Evolutionary conservation across 2,329 filamentous ascomycete genomes (phyloP).

Genomic region (Xylariaceae sp.): DNA sequence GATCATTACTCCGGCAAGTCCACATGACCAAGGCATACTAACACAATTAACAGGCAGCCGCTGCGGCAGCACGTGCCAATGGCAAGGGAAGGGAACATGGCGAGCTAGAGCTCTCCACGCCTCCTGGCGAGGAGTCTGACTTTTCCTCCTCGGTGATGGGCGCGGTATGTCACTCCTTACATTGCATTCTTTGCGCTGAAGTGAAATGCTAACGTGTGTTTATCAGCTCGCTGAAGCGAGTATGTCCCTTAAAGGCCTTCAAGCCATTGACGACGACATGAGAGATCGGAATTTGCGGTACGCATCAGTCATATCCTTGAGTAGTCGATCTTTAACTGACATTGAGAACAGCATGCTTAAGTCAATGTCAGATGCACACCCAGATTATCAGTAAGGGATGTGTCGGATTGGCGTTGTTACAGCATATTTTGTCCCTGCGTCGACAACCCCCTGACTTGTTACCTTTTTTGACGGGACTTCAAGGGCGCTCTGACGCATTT

Average conservation of each 20-base stretch:
- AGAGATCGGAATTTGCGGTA: conserved; percentile 48
- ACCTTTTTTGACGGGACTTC: not conserved
- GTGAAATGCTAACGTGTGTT: conserved; percentile 20
- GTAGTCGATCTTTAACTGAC: conserved; percentile 15
- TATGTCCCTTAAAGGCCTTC: conserved; percentile 44
- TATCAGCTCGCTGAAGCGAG: conserved; percentile 42
- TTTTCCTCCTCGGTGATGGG: conserved; percentile 61
- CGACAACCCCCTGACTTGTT: not conserved
- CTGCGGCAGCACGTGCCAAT: conserved; percentile 35
- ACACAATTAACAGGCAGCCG: conserved; percentile 38
- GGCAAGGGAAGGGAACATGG: conserved; percentile 32
- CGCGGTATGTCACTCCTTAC: conserved; percentile 56
- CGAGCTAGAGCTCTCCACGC: conserved; percentile 33
- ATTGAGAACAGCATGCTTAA: conserved; percentile 32
- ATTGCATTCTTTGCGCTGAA: conserved; percentile 30
- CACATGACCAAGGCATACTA: conserved; percentile 14
- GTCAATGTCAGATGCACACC: conserved; percentile 31
- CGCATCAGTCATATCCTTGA: conserved; percentile 8
- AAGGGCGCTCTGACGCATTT: not conserved
- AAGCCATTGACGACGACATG: conserved; percentile 52
- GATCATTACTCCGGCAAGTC: not conserved
- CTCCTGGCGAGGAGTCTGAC: conserved; percentile 58
- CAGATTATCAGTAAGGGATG: conserved; percentile 12
- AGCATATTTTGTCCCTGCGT: too few relatives aligned
- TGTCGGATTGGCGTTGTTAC: not conserved